Evolutionary conservation across 805 yeast species (phyloP), one percentile per base, ranked within the genome.

Genomic region (Brettanomyces naardenensis): DNA sequence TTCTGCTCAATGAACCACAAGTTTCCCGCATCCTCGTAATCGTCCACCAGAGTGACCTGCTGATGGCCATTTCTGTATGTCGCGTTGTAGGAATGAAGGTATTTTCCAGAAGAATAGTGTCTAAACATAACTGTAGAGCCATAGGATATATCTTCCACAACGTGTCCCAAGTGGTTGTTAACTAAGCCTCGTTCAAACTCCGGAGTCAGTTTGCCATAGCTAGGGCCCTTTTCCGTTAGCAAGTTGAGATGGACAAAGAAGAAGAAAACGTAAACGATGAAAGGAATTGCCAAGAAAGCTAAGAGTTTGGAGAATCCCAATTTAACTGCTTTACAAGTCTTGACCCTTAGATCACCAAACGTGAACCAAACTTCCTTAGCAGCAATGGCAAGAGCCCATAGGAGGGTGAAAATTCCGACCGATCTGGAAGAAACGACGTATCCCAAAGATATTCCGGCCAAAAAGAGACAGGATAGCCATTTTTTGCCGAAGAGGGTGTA

Each of bases 51-150:
- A 0, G 95, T 75, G 18, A 90, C 86, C 58, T 85, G 90, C 58
- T 87, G 95, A 52, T 80, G 79, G 18, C 69, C 59, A 15, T 72
- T 58, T 4, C 33, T 30, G 57, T 84, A 87, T 4, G 64, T 57
- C 48, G 64, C 68, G 31, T 71, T 64, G 56, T 86, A 90, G 2
- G 95, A 83, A 57, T 87, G 95, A 44, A 90, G 62, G 55, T 86
- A 90, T 1, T 80, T 80, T 17, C 92, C 95, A 1, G 85, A 75
- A 38, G 73, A 69, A 20, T 61, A 53, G 56, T 90, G 95, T 45
- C 90, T 79, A 23, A 90, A 45, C 15, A 84, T 73, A 19, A 90
- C 68, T 0, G 74, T 66, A 33, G 89, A 74, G 9, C 95, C 96
- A 56, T 64, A 78, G 7, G 78, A 71, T 1, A 89, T 77, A 30